Percentiles rank a stretch among this genome's conserved stretches.
Conservation (phyloP, 805 yeast species). For the Starmerella apis region DNA sequence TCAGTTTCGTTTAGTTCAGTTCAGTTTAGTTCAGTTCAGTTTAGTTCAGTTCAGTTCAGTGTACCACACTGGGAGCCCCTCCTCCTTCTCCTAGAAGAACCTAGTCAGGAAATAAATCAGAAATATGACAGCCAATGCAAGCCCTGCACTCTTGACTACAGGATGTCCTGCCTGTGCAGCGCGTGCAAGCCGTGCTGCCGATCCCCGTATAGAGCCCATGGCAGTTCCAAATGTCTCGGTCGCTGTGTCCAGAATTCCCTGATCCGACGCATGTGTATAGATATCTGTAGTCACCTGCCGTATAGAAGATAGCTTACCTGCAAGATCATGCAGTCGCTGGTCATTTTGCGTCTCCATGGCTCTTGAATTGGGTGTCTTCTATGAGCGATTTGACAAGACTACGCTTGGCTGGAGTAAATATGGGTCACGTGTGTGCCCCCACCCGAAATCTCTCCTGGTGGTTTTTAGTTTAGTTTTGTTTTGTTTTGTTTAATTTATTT, state of each 20-base stretch:
- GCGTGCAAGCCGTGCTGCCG: slow-evolving; percentile 45
- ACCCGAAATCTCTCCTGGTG: no score
- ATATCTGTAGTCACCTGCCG: slow-evolving; percentile 60
- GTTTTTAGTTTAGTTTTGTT: no score
- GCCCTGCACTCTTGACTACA: slow-evolving; percentile 48
- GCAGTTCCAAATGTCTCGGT: slow-evolving; percentile 45
- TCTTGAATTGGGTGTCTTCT: no score
- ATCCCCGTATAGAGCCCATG: slow-evolving; percentile 40
- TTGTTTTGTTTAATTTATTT: no score
- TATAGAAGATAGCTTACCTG: slow-evolving; percentile 54
- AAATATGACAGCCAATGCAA: slow-evolving; percentile 46
- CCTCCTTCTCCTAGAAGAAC: slow-evolving; percentile 31
- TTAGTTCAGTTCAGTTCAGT: no score
- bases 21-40: no score
- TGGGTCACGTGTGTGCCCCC: not conserved
- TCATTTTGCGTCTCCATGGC: slow-evolving; percentile 43
- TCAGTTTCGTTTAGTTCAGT: no score
- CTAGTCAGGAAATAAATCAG: slow-evolving; percentile 47
- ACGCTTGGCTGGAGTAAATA: no score
- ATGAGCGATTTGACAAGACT: no score
- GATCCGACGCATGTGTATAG: slow-evolving; percentile 49
- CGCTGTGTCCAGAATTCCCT: slow-evolving; percentile 34
- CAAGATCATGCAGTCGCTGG: slow-evolving; percentile 49
- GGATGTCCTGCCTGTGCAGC: slow-evolving; percentile 51
- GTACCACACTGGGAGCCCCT: no score